phyloP scores from a whole-genome alignment of 1,284 basidiomycete species.

The Veloporphyrellus conicus region DNA sequence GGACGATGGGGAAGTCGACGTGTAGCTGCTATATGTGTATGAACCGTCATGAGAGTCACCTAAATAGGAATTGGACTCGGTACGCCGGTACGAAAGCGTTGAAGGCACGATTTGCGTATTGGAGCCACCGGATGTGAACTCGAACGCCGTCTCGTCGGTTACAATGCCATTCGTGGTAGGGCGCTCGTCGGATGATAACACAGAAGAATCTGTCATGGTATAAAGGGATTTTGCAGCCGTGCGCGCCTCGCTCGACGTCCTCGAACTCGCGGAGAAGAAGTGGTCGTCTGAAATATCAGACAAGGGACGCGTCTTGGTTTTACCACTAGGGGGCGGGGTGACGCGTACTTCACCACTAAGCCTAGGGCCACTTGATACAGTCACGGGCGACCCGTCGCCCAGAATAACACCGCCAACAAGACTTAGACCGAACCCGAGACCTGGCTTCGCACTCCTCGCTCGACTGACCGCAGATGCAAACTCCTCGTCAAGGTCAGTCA shows the following conservation, averaged over 20 bases:
- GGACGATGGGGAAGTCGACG: conserved; percentile 33
- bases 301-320: conserved; percentile 38
- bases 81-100: conserved; percentile 52
- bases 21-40: conserved; percentile 29
- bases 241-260: conserved; percentile 31
- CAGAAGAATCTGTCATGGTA: conserved; percentile 25
- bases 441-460: conserved; percentile 43
- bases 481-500: conserved; percentile 71
- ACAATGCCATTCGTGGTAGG: conserved; percentile 34
- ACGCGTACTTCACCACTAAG: conserved; percentile 51
- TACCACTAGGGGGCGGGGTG: conserved; percentile 56
- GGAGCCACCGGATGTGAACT: conserved; percentile 37
- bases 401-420: conserved; percentile 37
- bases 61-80: conserved; percentile 52
- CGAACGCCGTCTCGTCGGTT: conserved; percentile 37
- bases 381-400: conserved; percentile 48
- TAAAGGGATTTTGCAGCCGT: conserved; percentile 38
- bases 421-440: conserved; percentile 44
- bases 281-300: conserved; percentile 53
- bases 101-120: conserved; percentile 49
- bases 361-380: conserved; percentile 48
- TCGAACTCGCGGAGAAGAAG: conserved; percentile 52
- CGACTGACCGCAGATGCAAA: conserved; percentile 50
- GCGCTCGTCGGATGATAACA: conserved; percentile 26
- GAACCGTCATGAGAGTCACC: conserved; percentile 53